Conservation (phyloP, 2,329 filamentous ascomycete species). For the Verruconis gallopava region DNA sequence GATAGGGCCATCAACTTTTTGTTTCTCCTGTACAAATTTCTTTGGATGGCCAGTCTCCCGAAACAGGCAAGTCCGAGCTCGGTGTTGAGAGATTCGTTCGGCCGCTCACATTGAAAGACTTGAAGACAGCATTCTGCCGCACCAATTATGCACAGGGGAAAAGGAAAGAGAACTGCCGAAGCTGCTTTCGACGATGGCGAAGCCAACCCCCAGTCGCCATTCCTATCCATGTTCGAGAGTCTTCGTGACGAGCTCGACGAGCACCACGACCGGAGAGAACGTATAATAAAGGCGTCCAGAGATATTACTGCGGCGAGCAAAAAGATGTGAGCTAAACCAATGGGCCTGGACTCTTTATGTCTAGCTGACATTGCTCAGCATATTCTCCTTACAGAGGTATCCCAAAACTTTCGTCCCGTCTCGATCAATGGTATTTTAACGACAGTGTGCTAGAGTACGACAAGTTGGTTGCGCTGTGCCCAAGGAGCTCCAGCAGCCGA, state of each 20-base stretch:
- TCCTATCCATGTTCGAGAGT: constrained; percentile 62
- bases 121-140: too few species aligned
- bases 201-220: constrained; percentile 23
- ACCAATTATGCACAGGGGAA: background rate
- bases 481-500: constrained; percentile 49
- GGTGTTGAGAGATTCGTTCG: too few species aligned
- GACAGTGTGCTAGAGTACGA: constrained; percentile 42
- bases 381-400: constrained; percentile 72
- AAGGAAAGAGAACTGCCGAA: background rate
- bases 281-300: constrained; percentile 77
- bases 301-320: constrained; percentile 93
- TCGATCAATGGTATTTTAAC: background rate
- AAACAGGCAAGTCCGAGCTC: too few species aligned
- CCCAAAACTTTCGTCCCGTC: background rate
- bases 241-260: constrained; percentile 85
- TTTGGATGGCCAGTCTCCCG: too few species aligned
- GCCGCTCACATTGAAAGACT: too few species aligned
- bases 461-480: constrained; percentile 48
- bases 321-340: constrained; percentile 61
- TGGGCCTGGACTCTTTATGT: background rate
- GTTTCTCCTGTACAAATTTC: too few species aligned
- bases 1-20: too few species aligned
- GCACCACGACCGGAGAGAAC: constrained; percentile 85
- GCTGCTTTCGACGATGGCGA: background rate
- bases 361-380: constrained; percentile 36